Conservation (phyloP, 208 protist genomes). For the Wallacemonas collosoma region DNA sequence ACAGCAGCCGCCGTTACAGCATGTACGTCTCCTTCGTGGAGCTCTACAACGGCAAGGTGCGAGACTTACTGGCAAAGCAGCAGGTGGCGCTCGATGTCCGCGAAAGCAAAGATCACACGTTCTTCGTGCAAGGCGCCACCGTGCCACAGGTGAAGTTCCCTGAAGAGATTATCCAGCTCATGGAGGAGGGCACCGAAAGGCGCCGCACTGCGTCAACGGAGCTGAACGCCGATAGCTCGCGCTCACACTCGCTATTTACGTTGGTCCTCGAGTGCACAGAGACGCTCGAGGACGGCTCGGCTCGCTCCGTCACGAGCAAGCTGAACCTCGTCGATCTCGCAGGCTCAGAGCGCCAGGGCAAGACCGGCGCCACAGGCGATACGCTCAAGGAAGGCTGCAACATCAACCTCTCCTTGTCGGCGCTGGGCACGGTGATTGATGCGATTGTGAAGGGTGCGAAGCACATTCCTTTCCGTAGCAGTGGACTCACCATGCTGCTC, state of each 20-base stretch:
- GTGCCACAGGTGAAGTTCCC: conserved; percentile 77
- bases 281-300: conserved; percentile 73
- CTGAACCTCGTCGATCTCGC: conserved; percentile 94
- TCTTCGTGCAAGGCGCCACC: conserved; percentile 80
- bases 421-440: conserved; percentile 91
- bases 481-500: conserved; percentile 87
- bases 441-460: conserved; percentile 86
- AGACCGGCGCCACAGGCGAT: conserved; percentile 90
- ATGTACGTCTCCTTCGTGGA: conserved; percentile 88
- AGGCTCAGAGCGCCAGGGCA: conserved; percentile 89
- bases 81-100: conserved; percentile 82
- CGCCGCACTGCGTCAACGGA: conserved; percentile 81
- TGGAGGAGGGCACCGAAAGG: conserved; percentile 90
- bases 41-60: conserved; percentile 91
- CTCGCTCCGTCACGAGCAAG: conserved; percentile 78
- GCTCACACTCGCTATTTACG: conserved; percentile 92
- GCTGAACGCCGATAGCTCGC: conserved; percentile 89
- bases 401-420: conserved; percentile 93
- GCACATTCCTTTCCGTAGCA: conserved; percentile 88
- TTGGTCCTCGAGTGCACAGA: conserved; percentile 82
- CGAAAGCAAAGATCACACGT: conserved; percentile 84
- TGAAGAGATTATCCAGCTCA: conserved; percentile 73
- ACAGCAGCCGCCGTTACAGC: conserved; percentile 44
- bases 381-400: conserved; percentile 93
- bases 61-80: conserved; percentile 85